Conservation (phyloP, 352 stramenopile species). For the Globisporangium paddicum region DNA sequence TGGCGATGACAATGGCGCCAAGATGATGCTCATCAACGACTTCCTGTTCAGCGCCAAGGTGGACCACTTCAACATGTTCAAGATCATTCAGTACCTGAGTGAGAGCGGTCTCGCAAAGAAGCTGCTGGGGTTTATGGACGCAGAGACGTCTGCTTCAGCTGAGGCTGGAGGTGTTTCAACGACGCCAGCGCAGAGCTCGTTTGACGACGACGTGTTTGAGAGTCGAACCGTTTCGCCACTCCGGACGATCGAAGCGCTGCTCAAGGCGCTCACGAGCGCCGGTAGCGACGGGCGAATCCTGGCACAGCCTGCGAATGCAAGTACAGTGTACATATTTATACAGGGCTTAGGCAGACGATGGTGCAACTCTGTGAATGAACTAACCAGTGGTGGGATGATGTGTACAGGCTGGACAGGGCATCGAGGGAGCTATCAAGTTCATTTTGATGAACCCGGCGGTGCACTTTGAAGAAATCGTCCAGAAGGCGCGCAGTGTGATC, state of each 20-base stretch:
- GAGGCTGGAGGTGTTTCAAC: background rate
- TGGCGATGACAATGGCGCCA: conserved; percentile 26
- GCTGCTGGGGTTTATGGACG: conserved; percentile 72
- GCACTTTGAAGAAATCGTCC: conserved; percentile 94
- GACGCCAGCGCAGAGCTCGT: background rate
- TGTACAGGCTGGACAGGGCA: conserved; percentile 32
- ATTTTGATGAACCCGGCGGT: conserved; percentile 93
- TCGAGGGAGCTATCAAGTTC: conserved; percentile 87
- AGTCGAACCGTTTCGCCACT: conserved; percentile 81
- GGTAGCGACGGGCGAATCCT: conserved; percentile 70
- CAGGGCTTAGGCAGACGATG: background rate
- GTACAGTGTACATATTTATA: conserved; percentile 7
- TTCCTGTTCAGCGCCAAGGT: conserved; percentile 77
- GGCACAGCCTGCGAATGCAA: conserved; percentile 55
- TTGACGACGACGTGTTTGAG: conserved; percentile 41
- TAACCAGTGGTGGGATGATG: conserved; percentile 4
- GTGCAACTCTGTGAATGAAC: conserved; percentile 1
- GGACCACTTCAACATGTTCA: conserved; percentile 90
- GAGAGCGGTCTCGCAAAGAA: conserved; percentile 84
- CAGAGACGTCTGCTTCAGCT: conserved; percentile 12
- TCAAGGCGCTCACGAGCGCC: conserved; percentile 73
- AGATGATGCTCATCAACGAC: conserved; percentile 83
- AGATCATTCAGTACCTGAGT: conserved; percentile 78
- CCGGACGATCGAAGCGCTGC: conserved; percentile 64
- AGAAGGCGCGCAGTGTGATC: conserved; percentile 93